Evolutionary conservation across 192 early-diverging fungal species (phyloP), one percentile per base, ranked within the genome.

Genomic region (Podochytrium sp.): DNA sequence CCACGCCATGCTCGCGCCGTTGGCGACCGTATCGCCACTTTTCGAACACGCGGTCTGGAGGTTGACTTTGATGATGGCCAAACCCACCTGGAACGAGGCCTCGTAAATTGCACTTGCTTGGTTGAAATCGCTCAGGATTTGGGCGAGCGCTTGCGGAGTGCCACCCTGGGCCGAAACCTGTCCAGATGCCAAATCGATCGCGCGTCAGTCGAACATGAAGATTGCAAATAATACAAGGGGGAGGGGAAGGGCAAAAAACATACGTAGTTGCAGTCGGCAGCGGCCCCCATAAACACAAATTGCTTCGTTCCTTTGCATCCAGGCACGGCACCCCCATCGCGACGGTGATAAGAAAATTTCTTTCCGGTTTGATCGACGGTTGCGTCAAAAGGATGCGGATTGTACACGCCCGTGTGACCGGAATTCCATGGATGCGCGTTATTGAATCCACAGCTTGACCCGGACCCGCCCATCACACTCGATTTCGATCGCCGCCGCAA

Each of bases 51-150:
- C 32, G 25, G 87, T 77, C 73, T 90, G 87, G 20, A 95, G 83
- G 62, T 91, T 85, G 57, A 96, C 88, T 55, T 89, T 85, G 50
- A 95, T 90, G 18, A 98, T 78, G 4, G 93, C 94, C 32, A 96
- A 83, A 16, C 82, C 85, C n/a, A 98, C 84, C 76, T 95, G 95
- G 80, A 96, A 94, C 51, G 90, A 90, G 0, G 84, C 79, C 79
- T 96, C 94, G 76, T 95, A 98, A 42, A 92, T 85, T 0, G 85
- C 86, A 50, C 91, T 92, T 7, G 91, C 96, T 37, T 84, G 86
- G 78, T 93, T 94, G 84, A 92, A 95, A 79, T 95, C 87, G 52
- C 80, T 86, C 56, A 97, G 85, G 38, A 95, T 94, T 67, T 92
- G 91, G 42, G 57, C 29, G 14, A 85, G 63, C 2, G 84, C 79